These are phyloP conservation scores for Sclerotinia minor DNA, from an alignment of 2,329 filamentous ascomycete species.

Conservation along the genomic window DNA sequence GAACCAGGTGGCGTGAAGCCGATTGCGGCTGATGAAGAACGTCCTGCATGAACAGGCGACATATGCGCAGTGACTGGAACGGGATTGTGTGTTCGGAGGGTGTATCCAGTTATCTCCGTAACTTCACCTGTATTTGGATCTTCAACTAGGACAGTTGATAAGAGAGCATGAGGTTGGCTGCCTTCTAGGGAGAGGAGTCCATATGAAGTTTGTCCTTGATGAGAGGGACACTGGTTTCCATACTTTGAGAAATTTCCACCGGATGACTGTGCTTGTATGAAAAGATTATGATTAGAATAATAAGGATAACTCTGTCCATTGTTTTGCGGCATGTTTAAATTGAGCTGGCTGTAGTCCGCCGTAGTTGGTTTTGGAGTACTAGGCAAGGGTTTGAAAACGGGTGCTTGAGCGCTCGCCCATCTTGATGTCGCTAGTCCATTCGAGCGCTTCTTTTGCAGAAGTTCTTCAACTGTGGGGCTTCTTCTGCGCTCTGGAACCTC, in stretches of 20 bases:
- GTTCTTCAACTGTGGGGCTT: conserved; percentile 13
- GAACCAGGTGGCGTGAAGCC: neutral
- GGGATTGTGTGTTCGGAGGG: conserved; percentile 24
- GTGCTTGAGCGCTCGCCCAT: conserved; percentile 12
- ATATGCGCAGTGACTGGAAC: conserved; percentile 26
- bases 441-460: conserved; percentile 8
- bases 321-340: neutral
- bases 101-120: conserved; percentile 26
- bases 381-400: neutral
- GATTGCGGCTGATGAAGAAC: neutral
- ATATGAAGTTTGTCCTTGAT: neutral
- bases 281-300: neutral
- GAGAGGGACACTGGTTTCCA: neutral
- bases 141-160: conserved; percentile 24
- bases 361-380: neutral
- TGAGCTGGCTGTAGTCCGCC: neutral
- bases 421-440: conserved; percentile 18
- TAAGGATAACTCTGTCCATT: neutral
- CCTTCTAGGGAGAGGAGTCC: neutral
- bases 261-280: neutral
- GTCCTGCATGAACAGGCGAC: conserved; percentile 8
- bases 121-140: conserved; percentile 23
- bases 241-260: neutral
- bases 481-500: neutral
- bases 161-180: neutral